These are phyloP conservation scores for Nakazawaea ernobii DNA, from an alignment of 805 yeast species.

Conservation along the genomic window DNA sequence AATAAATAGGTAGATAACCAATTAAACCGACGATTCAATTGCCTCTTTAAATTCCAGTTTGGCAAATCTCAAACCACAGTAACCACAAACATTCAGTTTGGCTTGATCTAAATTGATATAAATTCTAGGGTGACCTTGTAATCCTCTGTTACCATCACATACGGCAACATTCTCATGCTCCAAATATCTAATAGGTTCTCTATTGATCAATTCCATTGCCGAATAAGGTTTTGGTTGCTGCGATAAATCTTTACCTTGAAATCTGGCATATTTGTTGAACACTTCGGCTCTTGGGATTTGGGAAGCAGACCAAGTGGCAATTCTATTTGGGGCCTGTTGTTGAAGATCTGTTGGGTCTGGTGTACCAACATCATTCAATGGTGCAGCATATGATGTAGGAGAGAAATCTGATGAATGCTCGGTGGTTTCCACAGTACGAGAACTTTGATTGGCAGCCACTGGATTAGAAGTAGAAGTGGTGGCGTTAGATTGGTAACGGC, in stretches of 20 bases:
- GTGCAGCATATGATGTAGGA: slow-evolving; percentile 5
- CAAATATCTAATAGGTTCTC: slow-evolving; percentile 65
- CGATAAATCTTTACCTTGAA: slow-evolving; percentile 62
- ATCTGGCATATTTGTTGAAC: slow-evolving; percentile 51
- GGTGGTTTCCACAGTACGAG: slow-evolving; percentile 6
- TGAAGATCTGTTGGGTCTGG: slow-evolving; percentile 19
- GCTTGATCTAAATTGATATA: slow-evolving; percentile 77
- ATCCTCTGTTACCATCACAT: slow-evolving; percentile 71
- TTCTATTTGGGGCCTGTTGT: slow-evolving; percentile 75
- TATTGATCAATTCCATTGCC: slow-evolving; percentile 76
- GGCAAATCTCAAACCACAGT: slow-evolving; percentile 71
- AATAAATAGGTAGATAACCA: background rate
- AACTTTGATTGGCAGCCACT: background rate
- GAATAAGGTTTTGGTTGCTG: slow-evolving; percentile 76
- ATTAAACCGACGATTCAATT: slow-evolving; percentile 23
- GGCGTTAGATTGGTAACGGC: too few species aligned
- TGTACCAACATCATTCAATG: slow-evolving; percentile 15
- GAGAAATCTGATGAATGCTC: slow-evolving; percentile 2
- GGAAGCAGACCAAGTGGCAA: slow-evolving; percentile 61
- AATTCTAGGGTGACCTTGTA: slow-evolving; percentile 81
- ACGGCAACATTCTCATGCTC: slow-evolving; percentile 59
- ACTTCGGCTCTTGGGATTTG: slow-evolving; percentile 60
- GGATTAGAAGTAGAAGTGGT: too few species aligned
- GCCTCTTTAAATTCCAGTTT: slow-evolving; percentile 40
- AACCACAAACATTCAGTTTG: slow-evolving; percentile 67